Conservation (phyloP, 331 rosid species). For the Erythrophleum ivorense region DNA sequence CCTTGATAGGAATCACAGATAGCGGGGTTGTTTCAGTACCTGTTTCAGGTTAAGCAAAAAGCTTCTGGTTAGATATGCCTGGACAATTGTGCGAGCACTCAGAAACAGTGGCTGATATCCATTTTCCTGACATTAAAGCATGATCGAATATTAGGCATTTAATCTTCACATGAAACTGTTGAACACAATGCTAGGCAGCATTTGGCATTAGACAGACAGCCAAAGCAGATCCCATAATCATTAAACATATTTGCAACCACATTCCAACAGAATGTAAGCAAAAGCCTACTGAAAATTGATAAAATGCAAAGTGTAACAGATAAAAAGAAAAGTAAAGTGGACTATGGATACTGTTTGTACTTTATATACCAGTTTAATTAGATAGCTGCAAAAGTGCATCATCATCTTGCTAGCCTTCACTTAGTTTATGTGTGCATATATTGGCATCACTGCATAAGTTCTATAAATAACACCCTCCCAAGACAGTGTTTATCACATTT, state of each 20-base stretch:
- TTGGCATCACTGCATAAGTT: slow-evolving; percentile 1
- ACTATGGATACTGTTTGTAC: background rate
- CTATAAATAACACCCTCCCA: slow-evolving; percentile 5
- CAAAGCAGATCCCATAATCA: background rate
- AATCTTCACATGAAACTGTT: slow-evolving; percentile 29
- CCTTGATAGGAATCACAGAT: slow-evolving; percentile 17
- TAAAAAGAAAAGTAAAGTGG: background rate
- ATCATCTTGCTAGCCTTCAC: background rate
- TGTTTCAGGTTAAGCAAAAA: slow-evolving; percentile 84
- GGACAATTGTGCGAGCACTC: slow-evolving; percentile 95
- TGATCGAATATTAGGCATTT: slow-evolving; percentile 32
- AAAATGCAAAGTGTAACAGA: background rate
- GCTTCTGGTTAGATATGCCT: slow-evolving; percentile 88
- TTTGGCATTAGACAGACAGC: slow-evolving; percentile 26
- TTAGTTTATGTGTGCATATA: background rate
- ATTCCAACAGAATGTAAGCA: slow-evolving; percentile 33
- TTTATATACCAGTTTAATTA: background rate
- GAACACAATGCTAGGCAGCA: background rate
- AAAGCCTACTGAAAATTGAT: slow-evolving; percentile 9
- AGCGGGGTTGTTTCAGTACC: slow-evolving; percentile 44
- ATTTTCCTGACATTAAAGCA: slow-evolving; percentile 68
- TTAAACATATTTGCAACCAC: slow-evolving; percentile 21
- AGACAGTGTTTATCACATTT: background rate
- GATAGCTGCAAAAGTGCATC: background rate
- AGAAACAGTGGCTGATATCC: slow-evolving; percentile 94